These are phyloP conservation scores for Bipolaris sorokiniana DNA, from an alignment of 2,329 filamentous ascomycete species.

Conservation along the genomic window DNA sequence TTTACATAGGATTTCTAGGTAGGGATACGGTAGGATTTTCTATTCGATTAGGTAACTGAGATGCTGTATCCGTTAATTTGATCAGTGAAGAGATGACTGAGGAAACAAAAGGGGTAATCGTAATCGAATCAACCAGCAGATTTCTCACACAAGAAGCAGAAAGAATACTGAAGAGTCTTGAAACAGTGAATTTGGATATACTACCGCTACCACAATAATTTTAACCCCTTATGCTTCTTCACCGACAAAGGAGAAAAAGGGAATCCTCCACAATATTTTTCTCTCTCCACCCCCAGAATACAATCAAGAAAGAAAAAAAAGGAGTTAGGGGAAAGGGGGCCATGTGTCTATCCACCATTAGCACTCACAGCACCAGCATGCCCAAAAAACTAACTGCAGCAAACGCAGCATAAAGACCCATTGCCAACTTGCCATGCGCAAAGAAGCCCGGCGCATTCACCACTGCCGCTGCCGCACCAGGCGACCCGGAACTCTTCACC, in stretches of 20 bases:
- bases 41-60: too few relatives aligned
- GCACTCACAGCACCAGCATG: constrained; percentile 30
- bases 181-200: too few relatives aligned
- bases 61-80: too few relatives aligned
- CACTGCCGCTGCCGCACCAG: constrained; percentile 31
- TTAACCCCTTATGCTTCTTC: too few relatives aligned
- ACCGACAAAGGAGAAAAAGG: neutral
- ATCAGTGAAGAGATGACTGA: too few relatives aligned
- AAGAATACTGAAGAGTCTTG: too few relatives aligned
- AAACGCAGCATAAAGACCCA: constrained; percentile 30
- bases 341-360: neutral
- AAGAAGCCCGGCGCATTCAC: constrained; percentile 32
- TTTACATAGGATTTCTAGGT: too few relatives aligned
- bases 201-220: too few relatives aligned
- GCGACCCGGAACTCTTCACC: constrained; percentile 22
- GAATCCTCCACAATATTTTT: neutral
- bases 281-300: neutral
- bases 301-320: neutral
- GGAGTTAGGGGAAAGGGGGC: neutral
- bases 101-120: too few relatives aligned
- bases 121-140: too few relatives aligned
- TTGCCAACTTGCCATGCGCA: constrained; percentile 30
- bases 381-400: constrained; percentile 33
- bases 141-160: too few relatives aligned
- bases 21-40: too few relatives aligned